Evolutionary conservation across 352 stramenopile species (phyloP), one percentile per base, ranked within the genome.

Genomic region (Globisporangium echinulatum): DNA sequence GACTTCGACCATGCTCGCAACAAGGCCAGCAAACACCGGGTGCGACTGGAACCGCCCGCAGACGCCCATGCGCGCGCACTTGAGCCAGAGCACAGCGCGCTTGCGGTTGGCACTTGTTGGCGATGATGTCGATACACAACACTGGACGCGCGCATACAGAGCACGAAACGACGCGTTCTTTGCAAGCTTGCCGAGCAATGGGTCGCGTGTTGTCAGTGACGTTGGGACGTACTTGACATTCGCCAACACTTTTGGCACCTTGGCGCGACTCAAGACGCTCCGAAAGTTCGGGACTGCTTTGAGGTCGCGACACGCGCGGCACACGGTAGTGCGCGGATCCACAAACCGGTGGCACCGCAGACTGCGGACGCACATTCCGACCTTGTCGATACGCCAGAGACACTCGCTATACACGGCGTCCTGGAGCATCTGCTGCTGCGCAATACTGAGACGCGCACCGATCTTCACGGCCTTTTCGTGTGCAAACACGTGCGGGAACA

Each of bases 151-250:
- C 37, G 87, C 75, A 49, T 87, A 92, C 17, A 92, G 66, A 13
- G 69, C 65, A 11, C 84, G 78, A 36, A 93, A 77, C 11, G 79
- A 83, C 5, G 74, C 68, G 64, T 92, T 93, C 61, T 91, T 90
- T 14, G 79, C 87, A 15, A 93, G 43, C 56, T 91, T 90, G 25
- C 79, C 78, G 53, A 93, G 66, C 54, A 91, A 88, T 5, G 84
- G 84, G 39, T 93, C 82, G 54, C 79, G 88, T 51, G 87, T 75
- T 1, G 79, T 90, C 76, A 88, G 90, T 33, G 80, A 68, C 9
- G 72, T 89, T 1, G 84, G 84, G 52, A 89, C 67, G 53, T 79
- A 93, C 60, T 90, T 90, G 62, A 93, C 76, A 40, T 93, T 93
- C 50, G 87, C 82, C 2, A 88, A 66, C 19, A 90, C 87, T 59